These are phyloP conservation scores for Colletotrichum salicis DNA, from an alignment of 2,329 filamentous ascomycete genomes.

Conservation along the genomic window DNA sequence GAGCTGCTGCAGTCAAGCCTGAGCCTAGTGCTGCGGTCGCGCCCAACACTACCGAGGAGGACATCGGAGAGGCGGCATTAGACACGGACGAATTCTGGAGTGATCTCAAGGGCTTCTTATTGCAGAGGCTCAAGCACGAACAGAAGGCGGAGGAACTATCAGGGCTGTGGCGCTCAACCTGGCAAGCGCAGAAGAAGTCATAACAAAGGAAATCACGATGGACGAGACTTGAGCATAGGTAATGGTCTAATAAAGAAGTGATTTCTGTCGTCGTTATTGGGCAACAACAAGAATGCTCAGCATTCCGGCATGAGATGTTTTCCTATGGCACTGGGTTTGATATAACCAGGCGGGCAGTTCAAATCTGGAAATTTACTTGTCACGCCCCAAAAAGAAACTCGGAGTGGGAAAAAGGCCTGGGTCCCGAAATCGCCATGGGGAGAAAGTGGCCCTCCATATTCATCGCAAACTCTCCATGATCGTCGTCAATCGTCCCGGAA, in stretches of 20 bases:
- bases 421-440: conserved; percentile 31
- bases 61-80: conserved; percentile 62
- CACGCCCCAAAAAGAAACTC: conserved; percentile 41
- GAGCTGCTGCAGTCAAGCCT: conserved; percentile 60
- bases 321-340: conserved; percentile 41
- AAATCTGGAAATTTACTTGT: conserved; percentile 45
- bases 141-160: conserved; percentile 71
- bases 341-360: conserved; percentile 47
- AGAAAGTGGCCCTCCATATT: conserved; percentile 38
- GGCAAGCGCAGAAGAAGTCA: conserved; percentile 62
- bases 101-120: conserved; percentile 83
- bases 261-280: conserved; percentile 32
- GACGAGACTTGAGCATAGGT: conserved; percentile 12
- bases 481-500: conserved; percentile 38
- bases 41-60: conserved; percentile 38
- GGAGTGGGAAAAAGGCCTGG: conserved; percentile 30
- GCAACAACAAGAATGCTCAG: conserved; percentile 42
- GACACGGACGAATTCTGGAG: conserved; percentile 83
- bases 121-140: conserved; percentile 81
- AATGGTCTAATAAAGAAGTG: conserved; percentile 32
- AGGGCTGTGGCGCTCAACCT: conserved; percentile 76
- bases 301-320: conserved; percentile 43
- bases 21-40: conserved; percentile 48
- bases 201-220: conserved; percentile 21
- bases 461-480: conserved; percentile 41